Evolutionary conservation across 352 stramenopile species (phyloP), one percentile per base, ranked within the genome.

Genomic region (Globisporangium camurandrum): DNA sequence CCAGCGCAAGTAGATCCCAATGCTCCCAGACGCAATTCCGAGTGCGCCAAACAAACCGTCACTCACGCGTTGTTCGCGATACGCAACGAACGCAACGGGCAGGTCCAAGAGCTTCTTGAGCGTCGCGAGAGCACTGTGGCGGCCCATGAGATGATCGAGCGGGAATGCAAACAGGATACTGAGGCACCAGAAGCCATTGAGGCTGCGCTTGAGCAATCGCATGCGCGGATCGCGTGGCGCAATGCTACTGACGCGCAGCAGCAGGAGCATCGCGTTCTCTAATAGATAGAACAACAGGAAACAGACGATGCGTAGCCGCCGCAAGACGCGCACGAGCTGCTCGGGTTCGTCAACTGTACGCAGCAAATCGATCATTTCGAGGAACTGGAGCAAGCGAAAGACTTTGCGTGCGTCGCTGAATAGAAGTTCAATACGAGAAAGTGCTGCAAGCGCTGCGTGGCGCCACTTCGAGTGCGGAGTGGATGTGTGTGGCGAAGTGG

Each of bases 271-370:
- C 51, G 74, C 75, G 62, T 86, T 86, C 57, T 86, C 74, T 7
- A 70, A 62, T 19, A 86, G 46, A 42, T 81, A 82, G 48, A 86
- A 82, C 59, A 78, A 76, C 44, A 84, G 69, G 49, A 86, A 86
- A 49, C 61, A 71, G n/a, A 70, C 11, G 40, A 82, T 71, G 9
- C 71, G 74, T 30, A 79, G 46, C 20, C 61, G 56, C 6, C 71
- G 71, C 10, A 86, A 45, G 4, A 71, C 30, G 8, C 69, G 60
- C 16, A 78, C 58, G 11, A 17, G 24, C 3, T 42, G 26, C 4
- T 65, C 23, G 0, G 59, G 44, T 20, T 84, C 74, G 46, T 61
- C 24, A 9, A 82, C 71, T 16, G 68, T 61, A 22, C 71, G 70
- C 11, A 71, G 66, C 24, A 86, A 46, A 20, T 80, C 64, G 10